Base-by-base conservation (phyloP, 306 rosid species). In the Astragalus glycyphyllos region DNA sequence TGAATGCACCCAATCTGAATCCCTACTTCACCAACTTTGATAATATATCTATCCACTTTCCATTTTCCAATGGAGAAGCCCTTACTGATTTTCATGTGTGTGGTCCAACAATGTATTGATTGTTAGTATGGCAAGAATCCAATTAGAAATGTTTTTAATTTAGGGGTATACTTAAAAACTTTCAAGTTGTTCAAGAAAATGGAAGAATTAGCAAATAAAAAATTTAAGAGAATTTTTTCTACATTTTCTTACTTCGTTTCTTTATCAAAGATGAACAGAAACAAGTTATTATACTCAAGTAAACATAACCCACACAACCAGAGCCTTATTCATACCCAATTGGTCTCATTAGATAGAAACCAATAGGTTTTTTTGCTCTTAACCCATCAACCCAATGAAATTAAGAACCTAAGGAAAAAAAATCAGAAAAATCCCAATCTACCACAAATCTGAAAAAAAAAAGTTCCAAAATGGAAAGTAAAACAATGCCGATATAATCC, bases 271-370 rank as follows among this genome's bases (percentile, higher is more conserved):
- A 45, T 37, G 14, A 20, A 71, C 57, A 68, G 59, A 59, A 57
- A 66, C 46, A 16, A 8, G 78, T 62, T 49, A 32, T 34, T 63
- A 10, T 6, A 59, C 11, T 62, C 70, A 13, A 56, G 48, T 38
- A 58, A 65, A n/a, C 37, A 63, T 13, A 68, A 72, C 63, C 32
- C 74, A 81, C 80, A 71, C 68, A 69, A 37, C 55, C 78, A 67
- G 68, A 74, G 53, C 78, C 73, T 86, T 84, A 89, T 86, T 86
- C 73, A 76, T 64, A 73, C 60, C 76, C 61, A 77, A 57, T 26
- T 42, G 86, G 85, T 83, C 85, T 74, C 58, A 70, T 58, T 59
- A 71, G 9, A 70, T 2, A 17, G 66, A 68, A 80, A 77, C 83
- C 89, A 45, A 73, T 2, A 15, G 69, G 38, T 4, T 14, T 68